Percentiles rank a stretch among this genome's conserved stretches.
Evolutionary conservation across 2,329 filamentous ascomycete genomes (phyloP).

Genomic region (Fusarium illudens): DNA sequence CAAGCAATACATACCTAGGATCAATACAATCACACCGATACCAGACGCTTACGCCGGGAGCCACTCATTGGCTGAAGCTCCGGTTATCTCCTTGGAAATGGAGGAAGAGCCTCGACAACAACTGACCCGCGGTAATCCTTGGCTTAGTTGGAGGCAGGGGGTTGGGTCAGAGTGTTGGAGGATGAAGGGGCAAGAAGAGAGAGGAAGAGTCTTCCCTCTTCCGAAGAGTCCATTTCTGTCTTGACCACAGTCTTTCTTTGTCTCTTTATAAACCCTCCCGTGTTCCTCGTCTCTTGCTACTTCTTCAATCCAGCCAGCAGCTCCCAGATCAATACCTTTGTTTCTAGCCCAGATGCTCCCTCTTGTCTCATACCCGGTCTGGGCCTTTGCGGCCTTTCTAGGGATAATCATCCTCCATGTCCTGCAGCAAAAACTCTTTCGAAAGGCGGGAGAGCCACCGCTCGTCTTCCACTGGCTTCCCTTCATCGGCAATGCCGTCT

Average conservation of each 20-base stretch:
- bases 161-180: too few species aligned
- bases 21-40: neutral
- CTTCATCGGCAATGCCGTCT: constrained; percentile 74
- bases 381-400: constrained; percentile 1
- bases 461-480: constrained; percentile 69
- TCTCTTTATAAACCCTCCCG: constrained; percentile 8
- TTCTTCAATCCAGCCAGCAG: neutral
- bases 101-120: neutral
- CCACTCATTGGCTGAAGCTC: neutral
- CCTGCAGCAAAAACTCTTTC: constrained; percentile 25
- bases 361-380: constrained; percentile 14
- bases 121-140: neutral
- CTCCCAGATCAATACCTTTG: neutral
- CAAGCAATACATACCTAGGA: neutral
- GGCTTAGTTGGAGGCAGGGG: neutral
- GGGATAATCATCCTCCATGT: constrained; percentile 16
- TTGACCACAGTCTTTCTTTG: neutral
- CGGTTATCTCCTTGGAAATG: neutral
- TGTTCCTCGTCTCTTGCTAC: neutral
- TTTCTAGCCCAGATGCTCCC: constrained; percentile 1
- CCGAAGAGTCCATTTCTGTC: neutral
- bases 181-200: neutral
- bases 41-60: neutral
- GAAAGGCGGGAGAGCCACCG: constrained; percentile 51
- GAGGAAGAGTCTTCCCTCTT: too few species aligned